Evolutionary conservation across 2,329 filamentous ascomycete genomes (phyloP), one percentile per base, ranked within the genome.

Genomic region (Penicillium hesseltinei): DNA sequence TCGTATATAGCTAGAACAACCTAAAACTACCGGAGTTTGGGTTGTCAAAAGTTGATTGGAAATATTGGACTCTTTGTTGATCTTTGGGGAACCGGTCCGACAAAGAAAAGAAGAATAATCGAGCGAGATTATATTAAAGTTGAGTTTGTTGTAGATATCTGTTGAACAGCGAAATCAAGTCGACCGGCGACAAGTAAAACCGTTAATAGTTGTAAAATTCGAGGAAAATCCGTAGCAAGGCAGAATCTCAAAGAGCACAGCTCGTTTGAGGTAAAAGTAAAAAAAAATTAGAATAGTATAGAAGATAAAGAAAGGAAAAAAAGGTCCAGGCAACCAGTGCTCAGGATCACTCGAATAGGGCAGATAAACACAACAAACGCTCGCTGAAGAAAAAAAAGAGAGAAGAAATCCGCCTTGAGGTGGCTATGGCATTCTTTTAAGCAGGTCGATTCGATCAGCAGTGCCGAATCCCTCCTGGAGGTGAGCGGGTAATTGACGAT

Each of bases 341-440:
- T 71, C 67, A 68, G 71, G 68, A 67, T 72, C 69, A 69, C 65
- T 65, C 76, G 80, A 79, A 79, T 81, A 71, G 69, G 53, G 70
- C 75, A 76, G 72, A 72, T 74, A 72, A 66, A 72, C 36, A 68
- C 68, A 69, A 71, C 69, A 68, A 66, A 68, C 63, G 79, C 86
- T 89, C 89, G 87, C 86, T 88, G 81, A 81, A 81, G 85, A 84
- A 78, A 72, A 66, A 70, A 71, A 17, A 33, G 68, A 72, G 69
- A 65, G 17, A 68, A 71, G 67, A 69, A 69, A 53, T 64, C 48
- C 49, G 63, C 59, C 60, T 62, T 17, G 58, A 35, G 62, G 65
- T 60, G 63, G 61, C 56, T 63, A 54, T 61, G 51, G 57, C 48
- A 43, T 54, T 54, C 43, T 66, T 67, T 65, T 65, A 67, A 64